Conservation (phyloP, 768 basidiomycete species). For the Lactarius vividus region DNA sequence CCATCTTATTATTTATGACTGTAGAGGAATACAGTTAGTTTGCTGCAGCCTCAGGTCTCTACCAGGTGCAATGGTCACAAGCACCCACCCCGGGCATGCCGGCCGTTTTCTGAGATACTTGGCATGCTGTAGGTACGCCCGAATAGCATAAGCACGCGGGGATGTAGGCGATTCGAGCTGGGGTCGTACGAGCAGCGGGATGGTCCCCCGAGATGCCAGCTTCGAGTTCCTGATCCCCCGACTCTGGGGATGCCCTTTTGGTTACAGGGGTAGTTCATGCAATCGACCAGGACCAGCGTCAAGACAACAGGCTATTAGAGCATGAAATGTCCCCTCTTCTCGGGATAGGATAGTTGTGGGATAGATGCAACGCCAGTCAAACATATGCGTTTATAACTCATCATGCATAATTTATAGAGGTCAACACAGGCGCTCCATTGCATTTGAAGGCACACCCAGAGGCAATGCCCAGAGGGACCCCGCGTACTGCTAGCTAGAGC, state of each 20-base stretch:
- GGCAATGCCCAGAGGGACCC: neutral
- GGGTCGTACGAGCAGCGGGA: no score
- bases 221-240: no score
- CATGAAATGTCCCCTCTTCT: neutral
- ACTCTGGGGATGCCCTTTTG: neutral
- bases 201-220: no score
- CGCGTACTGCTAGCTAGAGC: neutral
- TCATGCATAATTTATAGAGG: no score
- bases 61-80: no score
- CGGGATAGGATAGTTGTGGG: neutral
- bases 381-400: neutral
- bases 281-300: neutral
- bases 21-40: neutral
- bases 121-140: no score
- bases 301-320: neutral
- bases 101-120: no score
- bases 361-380: neutral
- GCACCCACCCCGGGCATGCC: no score
- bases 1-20: neutral
- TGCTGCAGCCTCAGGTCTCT: neutral
- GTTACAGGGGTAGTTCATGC: neutral
- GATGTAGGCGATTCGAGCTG: no score
- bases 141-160: no score
- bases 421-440: no score
- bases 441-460: no score